Conservation (phyloP, 192 early-diverging fungal genomes). For the Diversispora epigaea region DNA sequence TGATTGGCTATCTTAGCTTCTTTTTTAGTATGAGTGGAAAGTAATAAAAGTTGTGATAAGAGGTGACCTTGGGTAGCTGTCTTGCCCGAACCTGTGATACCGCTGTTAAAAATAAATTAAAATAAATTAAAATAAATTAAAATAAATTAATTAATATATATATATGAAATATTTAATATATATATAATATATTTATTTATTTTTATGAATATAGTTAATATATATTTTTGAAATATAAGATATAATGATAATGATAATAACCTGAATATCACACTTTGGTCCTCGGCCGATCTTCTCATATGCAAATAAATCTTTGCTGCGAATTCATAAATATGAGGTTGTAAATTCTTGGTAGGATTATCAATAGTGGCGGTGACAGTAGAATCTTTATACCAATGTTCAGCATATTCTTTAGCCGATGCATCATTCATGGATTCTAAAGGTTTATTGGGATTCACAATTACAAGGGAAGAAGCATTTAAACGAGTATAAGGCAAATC, state of each 20-base stretch:
- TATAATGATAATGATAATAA: constrained; percentile 29
- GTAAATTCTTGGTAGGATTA: constrained; percentile 25
- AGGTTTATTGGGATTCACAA: constrained; percentile 50
- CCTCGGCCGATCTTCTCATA: constrained; percentile 64
- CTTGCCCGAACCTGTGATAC: constrained; percentile 87
- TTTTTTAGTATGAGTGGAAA: constrained; percentile 73
- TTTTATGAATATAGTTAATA: not conserved
- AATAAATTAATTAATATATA: not conserved
- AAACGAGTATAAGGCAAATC: constrained; percentile 56
- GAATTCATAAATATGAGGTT: constrained; percentile 68
- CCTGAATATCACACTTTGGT: constrained; percentile 67
- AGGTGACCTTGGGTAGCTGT: constrained; percentile 71
- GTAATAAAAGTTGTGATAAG: constrained; percentile 67
- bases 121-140: constrained; percentile 6
- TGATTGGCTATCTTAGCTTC: constrained; percentile 73
- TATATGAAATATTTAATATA: not conserved
- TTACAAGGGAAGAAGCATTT: constrained; percentile 47
- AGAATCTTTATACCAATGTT: constrained; percentile 46
- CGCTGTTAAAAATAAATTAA: constrained; percentile 53
- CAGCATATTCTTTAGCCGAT: constrained; percentile 52
- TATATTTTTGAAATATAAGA: not conserved
- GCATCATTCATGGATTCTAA: constrained; percentile 46
- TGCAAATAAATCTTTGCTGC: constrained; percentile 71
- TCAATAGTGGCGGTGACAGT: constrained; percentile 29
- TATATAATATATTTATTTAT: not conserved